Base-by-base conservation (phyloP, 176 grass and related monocot genomes). In the Elaeis guineensis region DNA sequence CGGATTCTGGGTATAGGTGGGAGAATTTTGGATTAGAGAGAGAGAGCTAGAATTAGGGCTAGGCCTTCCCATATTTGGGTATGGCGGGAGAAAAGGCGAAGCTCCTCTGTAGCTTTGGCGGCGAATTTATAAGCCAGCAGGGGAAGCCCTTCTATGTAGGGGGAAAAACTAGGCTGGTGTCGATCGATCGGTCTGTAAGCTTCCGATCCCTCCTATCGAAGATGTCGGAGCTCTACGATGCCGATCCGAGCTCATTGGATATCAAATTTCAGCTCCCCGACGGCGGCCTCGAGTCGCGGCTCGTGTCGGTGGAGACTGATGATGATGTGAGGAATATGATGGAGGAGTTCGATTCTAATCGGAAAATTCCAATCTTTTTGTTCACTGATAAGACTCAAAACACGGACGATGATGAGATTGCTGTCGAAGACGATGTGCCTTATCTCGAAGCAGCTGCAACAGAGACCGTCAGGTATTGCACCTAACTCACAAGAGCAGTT, bases 71-170 rank as follows among this genome's bases (percentile, higher is more conserved):
- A 12, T 11, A 8, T 11, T 39, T 39, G 5, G 5, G 18, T 21
- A 54, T 69, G 52, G 51, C 65, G 3, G 65, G 65, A 17, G 52
- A 44, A 52, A 69, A 57, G 53, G 65, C 65, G 65, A 69, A 69
- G 65, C 52, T 69, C n/a, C 65, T 69, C 25, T 69, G 65, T 30
- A 69, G 65, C 65, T 69, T 69, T 52, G 65, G 65, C 18, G 65
- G 65, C 16, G 65, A 44, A 11, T 69, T 69, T 25, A 52, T 69
- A 26, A 56, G 17, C 25, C 23, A 69, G 18, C 65, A 57, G 15
- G 53, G 65, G 18, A 55, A 52, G 65, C 7, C 65, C 25, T 56
- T 56, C 26, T 69, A 69, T 52, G 52, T 57, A 6, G 65, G 65
- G 24, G 65, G 65, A 2, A 69, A 69, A 52, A 69, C 65, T 16